Evolutionary conservation across 805 yeast genomes (phyloP).

Genomic region (Saturnispora sanitii): DNA sequence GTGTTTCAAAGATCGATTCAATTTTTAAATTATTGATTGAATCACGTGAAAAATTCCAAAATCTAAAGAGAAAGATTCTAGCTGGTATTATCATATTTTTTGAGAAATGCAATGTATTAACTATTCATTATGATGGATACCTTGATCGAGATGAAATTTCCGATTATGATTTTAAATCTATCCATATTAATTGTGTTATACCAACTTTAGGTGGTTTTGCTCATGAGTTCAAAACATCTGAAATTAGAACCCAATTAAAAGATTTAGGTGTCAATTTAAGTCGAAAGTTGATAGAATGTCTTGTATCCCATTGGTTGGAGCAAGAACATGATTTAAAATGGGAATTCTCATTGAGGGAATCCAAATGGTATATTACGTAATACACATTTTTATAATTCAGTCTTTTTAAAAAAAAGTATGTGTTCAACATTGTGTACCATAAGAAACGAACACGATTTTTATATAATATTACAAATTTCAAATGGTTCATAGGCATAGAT

Average conservation of each 20-base stretch:
- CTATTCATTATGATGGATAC: conserved; percentile 2
- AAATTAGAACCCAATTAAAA: background rate
- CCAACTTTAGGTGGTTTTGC: background rate
- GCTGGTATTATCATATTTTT: conserved; percentile 1
- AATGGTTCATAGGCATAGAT: conserved; percentile 30
- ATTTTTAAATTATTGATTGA: background rate
- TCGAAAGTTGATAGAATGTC: background rate
- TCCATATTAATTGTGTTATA: background rate
- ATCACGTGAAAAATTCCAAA: background rate
- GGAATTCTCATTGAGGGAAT: background rate
- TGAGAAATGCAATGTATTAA: background rate
- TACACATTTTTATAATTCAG: background rate
- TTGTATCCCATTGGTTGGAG: background rate
- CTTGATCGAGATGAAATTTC: background rate
- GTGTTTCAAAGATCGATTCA: background rate
- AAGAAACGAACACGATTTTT: background rate
- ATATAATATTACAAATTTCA: background rate
- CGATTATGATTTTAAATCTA: conserved; percentile 1
- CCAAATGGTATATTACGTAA: background rate
- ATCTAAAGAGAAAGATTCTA: conserved; percentile 2
- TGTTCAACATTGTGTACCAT: background rate
- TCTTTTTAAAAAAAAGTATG: too few species aligned
- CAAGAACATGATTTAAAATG: background rate
- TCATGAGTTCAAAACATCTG: background rate
- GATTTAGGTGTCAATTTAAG: background rate